phyloP scores from a whole-genome alignment of 2,329 filamentous ascomycete species.

The Exserohilum turcica region DNA sequence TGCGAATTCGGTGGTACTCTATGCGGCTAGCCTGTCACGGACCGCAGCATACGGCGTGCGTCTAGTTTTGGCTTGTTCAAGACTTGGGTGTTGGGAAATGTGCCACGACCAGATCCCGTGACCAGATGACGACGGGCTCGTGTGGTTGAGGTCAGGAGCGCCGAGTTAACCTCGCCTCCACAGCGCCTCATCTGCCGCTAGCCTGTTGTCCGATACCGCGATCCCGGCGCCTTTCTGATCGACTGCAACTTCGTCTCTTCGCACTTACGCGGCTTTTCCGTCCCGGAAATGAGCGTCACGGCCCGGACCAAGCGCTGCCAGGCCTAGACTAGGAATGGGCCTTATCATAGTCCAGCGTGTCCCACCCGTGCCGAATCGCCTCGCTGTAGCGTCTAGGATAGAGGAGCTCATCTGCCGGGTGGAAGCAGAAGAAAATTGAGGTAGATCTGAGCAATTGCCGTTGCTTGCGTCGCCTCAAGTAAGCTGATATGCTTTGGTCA shows the following conservation, averaged over 20 bases:
- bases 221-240: neutral
- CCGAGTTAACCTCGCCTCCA: neutral
- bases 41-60: neutral
- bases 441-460: no score
- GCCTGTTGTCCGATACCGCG: neutral
- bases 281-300: constrained; percentile 14
- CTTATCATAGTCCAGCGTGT: no score
- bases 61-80: neutral
- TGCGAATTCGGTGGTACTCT: neutral
- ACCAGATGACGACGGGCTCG: neutral
- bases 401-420: no score
- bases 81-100: neutral
- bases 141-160: neutral
- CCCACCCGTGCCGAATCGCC: no score
- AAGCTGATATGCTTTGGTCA: no score
- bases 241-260: neutral
- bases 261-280: neutral
- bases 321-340: no score
- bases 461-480: no score
- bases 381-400: no score
- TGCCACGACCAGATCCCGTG: neutral
- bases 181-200: neutral
- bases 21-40: neutral
- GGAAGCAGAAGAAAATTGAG: no score
- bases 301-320: constrained; percentile 9